A percentile compares a stretch with the other conserved stretches of the same genome.
phyloP scores from a whole-genome alignment of 2,329 filamentous ascomycete genomes.

The Trichoderma hamatum region DNA sequence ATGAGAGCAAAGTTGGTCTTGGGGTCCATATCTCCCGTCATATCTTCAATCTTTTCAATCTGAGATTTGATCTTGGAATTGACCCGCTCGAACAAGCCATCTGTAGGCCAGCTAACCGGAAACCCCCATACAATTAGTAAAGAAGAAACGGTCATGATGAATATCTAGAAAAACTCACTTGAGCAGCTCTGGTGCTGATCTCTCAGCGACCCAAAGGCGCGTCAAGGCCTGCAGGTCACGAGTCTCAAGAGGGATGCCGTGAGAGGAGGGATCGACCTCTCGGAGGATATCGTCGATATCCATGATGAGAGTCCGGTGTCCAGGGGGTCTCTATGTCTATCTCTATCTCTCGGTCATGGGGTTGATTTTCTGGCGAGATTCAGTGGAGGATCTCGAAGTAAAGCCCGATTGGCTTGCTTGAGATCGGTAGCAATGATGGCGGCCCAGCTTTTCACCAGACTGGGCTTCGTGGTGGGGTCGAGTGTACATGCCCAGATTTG shows the following conservation, averaged over 20 bases:
- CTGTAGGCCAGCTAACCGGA: conserved; percentile 61
- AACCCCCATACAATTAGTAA: background rate
- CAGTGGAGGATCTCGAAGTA: background rate
- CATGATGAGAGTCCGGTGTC: conserved; percentile 49
- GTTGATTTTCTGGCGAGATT: background rate
- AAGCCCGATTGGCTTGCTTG: background rate
- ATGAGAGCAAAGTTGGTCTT: conserved; percentile 92
- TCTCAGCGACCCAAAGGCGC: conserved; percentile 89
- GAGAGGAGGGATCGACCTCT: conserved; percentile 65
- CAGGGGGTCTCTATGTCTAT: background rate
- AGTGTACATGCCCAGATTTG: background rate
- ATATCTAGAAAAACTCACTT: conserved; percentile 57
- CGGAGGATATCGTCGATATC: conserved; percentile 81
- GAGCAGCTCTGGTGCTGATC: conserved; percentile 85
- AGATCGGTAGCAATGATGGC: background rate
- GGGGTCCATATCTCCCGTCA: conserved; percentile 84
- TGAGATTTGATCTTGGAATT: conserved; percentile 71
- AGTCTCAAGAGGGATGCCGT: conserved; percentile 59
- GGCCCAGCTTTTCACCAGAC: background rate
- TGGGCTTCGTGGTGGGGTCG: background rate
- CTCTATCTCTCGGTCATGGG: background rate
- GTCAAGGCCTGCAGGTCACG: conserved; percentile 87
- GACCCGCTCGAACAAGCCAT: conserved; percentile 78
- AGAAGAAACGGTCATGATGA: background rate
- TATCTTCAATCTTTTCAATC: conserved; percentile 71